Base-by-base conservation (phyloP, 75 land plant genomes). In the Selaginella tamariscina region DNA sequence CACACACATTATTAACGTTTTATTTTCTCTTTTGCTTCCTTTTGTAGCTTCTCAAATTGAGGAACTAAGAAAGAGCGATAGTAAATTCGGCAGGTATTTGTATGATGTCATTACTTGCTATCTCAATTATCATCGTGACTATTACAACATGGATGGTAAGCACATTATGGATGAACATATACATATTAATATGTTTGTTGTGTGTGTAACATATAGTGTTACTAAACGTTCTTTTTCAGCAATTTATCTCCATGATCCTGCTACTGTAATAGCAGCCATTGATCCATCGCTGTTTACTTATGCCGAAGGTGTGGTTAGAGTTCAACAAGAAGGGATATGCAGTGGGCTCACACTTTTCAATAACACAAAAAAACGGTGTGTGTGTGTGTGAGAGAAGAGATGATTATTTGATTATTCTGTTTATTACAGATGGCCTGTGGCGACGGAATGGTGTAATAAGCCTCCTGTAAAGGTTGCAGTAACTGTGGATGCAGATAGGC, bases 161-260 rank as follows among this genome's bases (percentile, higher is more conserved):
- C 5, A 39, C 24, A 66, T 64, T 32, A 26, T 22, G 21, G 2
- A 59, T 5, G 20, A 11, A 20, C 2, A 20, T 59, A 20, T 59
- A 5, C 20, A 22, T 26, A 5, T 64, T 1, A 29, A 29, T 9
- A 29, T n/a, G n/a, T n/a, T n/a, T n/a, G n/a, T n/a, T n/a, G n/a
- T n/a, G n/a, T n/a, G n/a, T n/a, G n/a, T n/a, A n/a, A n/a, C n/a
- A n/a, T n/a, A n/a, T n/a, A n/a, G n/a, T n/a, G n/a, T n/a, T n/a
- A n/a, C n/a, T n/a, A n/a, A n/a, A n/a, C n/a, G n/a, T n/a, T n/a
- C n/a, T n/a, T 49, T 33, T 88, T 68, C 82, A 93, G 98, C 92
- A 8, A 95, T 84, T 44, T 93, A 87, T 70, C 84, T 93, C 75
- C 98, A 93, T 74, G 98, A 93, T 73, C 98, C 98, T 21, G 60